Conservation (phyloP, 169 alveolate genomes). For the Pseudocohnilembus persalinus region DNA sequence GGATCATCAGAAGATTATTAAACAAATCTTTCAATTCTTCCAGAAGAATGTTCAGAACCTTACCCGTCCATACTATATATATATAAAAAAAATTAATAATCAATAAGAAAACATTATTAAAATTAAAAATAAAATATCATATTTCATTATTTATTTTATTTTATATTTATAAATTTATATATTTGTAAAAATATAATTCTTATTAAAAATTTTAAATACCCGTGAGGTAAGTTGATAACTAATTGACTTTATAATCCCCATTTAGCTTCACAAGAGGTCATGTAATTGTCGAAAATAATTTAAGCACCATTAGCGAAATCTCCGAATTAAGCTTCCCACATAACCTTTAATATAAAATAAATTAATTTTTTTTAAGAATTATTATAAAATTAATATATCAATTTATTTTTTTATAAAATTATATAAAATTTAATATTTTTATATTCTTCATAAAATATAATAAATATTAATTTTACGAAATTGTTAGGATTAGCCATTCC, state of each 20-base stretch:
- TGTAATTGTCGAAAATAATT: constrained; percentile 91
- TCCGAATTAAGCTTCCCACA: constrained; percentile 95
- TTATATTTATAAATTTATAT: too few species aligned
- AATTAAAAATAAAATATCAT: too few species aligned
- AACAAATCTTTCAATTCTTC: constrained; percentile 80
- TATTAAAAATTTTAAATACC: too few species aligned
- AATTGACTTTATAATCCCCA: constrained; percentile 92
- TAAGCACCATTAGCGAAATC: constrained; percentile 97
- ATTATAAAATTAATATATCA: neutral
- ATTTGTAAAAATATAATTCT: too few species aligned
- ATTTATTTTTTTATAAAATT: neutral
- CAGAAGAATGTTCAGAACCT: constrained; percentile 97
- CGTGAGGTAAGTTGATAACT: constrained; percentile 93
- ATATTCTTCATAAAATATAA: constrained; percentile 82
- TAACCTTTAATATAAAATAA: constrained; percentile 6
- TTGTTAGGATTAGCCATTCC: constrained; percentile 90
- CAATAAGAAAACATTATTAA: neutral
- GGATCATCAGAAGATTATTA: constrained; percentile 86
- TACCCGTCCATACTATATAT: constrained; percentile 87
- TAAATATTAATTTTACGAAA: too few species aligned
- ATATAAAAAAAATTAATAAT: too few species aligned
- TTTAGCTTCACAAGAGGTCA: constrained; percentile 94
- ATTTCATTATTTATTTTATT: too few species aligned
- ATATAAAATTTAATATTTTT: constrained; percentile 5
- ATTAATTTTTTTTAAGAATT: too few species aligned